These are phyloP conservation scores for Camellia lanceoleosa DNA, from an alignment of 148 eudicot species.

Conservation along the genomic window DNA sequence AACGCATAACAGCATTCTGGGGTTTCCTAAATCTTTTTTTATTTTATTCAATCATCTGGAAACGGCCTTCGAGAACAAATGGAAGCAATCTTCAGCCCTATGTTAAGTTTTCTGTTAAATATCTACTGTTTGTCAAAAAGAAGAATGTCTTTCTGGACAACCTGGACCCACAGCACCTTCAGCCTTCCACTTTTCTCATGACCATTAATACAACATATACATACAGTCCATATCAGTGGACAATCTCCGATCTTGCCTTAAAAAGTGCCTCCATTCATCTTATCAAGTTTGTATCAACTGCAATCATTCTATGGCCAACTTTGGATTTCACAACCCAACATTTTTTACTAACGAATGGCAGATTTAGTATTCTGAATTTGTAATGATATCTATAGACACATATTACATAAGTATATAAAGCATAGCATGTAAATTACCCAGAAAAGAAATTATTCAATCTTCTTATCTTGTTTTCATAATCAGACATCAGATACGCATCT, in stretches of 20 bases:
- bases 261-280: not conserved
- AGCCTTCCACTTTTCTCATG: not conserved
- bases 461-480: not conserved
- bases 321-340: not conserved
- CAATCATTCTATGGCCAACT: not conserved
- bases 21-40: too few species aligned
- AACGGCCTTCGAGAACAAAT: too few species aligned
- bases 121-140: not conserved
- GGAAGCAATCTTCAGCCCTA: too few species aligned
- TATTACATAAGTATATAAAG: too few species aligned
- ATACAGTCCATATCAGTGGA: not conserved
- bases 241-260: not conserved
- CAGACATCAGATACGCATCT: not conserved
- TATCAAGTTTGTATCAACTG: not conserved
- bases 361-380: not conserved
- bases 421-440: not conserved
- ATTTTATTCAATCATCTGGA: too few species aligned
- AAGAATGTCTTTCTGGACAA: not conserved
- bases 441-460: not conserved
- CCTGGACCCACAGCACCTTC: not conserved
- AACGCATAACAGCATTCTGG: too few species aligned
- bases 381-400: not conserved
- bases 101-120: too few species aligned
- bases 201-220: not conserved
- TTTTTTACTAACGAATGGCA: not conserved